A percentile compares a stretch with the other conserved stretches of the same genome.
phyloP scores from a whole-genome alignment of 805 yeast species.

The Wickerhamiella lipophila region DNA sequence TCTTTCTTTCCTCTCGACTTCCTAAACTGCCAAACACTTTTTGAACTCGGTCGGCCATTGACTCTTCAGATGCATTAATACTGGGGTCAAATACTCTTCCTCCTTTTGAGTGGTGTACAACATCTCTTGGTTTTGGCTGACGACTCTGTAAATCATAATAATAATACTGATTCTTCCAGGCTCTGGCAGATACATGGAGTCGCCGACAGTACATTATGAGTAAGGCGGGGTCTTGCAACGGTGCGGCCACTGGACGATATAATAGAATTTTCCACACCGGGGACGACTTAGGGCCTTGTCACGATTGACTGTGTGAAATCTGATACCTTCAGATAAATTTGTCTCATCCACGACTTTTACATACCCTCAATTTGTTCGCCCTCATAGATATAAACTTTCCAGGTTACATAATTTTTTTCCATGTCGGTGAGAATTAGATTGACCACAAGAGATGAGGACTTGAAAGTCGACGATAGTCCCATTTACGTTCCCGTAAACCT shows the following conservation, averaged over 20 bases:
- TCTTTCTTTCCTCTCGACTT: conserved; percentile 24
- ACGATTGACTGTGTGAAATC: too few relatives aligned
- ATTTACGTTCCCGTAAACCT: conserved; percentile 75
- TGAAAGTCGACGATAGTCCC: conserved; percentile 70
- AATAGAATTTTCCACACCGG: too few relatives aligned
- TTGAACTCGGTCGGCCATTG: conserved; percentile 19
- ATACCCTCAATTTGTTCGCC: neutral
- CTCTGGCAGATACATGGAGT: neutral
- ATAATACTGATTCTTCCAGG: conserved; percentile 18
- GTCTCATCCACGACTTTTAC: too few relatives aligned
- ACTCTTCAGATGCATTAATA: conserved; percentile 14
- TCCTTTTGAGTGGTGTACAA: neutral
- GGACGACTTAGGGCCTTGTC: too few relatives aligned
- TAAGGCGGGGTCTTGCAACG: neutral
- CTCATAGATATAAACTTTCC: neutral
- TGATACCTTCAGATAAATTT: too few relatives aligned
- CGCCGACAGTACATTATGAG: neutral
- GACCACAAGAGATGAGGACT: conserved; percentile 65
- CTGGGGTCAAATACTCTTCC: conserved; percentile 19
- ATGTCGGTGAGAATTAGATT: conserved; percentile 36
- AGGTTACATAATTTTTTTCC: conserved; percentile 9
- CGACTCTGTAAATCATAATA: conserved; percentile 13
- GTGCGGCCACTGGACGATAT: neutral
- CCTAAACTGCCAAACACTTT: conserved; percentile 29
- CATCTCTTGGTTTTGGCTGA: conserved; percentile 11